phyloP scores from a whole-genome alignment of 225 moss, liverwort and hornwort species.

The Polytrichum formosum region DNA sequence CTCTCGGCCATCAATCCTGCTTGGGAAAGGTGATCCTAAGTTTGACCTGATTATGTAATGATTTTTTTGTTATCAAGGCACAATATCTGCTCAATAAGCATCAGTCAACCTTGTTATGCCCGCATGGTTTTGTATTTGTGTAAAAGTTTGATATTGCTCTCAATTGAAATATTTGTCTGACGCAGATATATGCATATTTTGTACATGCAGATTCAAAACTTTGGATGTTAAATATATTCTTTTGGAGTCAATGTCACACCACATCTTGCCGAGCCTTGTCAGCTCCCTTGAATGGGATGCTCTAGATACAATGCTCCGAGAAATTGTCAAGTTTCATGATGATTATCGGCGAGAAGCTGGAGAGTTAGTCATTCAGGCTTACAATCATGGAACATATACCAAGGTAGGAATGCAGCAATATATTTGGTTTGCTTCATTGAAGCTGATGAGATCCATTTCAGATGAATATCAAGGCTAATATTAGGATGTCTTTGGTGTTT shows the following conservation, averaged over 20 bases:
- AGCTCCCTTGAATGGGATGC: conserved; percentile 72
- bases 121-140: neutral
- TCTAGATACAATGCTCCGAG: conserved; percentile 54
- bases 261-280: conserved; percentile 70
- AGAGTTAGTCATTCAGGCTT: conserved; percentile 80
- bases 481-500: neutral
- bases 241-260: conserved; percentile 86
- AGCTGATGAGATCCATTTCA: neutral
- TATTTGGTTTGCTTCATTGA: neutral
- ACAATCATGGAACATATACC: conserved; percentile 79
- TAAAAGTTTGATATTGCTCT: neutral
- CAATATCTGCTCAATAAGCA: neutral
- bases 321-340: conserved; percentile 81
- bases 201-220: conserved; percentile 66
- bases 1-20: conserved; percentile 73
- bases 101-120: neutral
- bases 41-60: conserved; percentile 1
- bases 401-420: conserved; percentile 42
- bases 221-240: conserved; percentile 91
- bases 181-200: neutral
- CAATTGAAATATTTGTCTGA: neutral
- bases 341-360: conserved; percentile 81
- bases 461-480: neutral
- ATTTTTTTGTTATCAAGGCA: conserved; percentile 4
- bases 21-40: conserved; percentile 59